Conservation (phyloP, 2,329 filamentous ascomycete genomes). For the Fusarium oxysporum region DNA sequence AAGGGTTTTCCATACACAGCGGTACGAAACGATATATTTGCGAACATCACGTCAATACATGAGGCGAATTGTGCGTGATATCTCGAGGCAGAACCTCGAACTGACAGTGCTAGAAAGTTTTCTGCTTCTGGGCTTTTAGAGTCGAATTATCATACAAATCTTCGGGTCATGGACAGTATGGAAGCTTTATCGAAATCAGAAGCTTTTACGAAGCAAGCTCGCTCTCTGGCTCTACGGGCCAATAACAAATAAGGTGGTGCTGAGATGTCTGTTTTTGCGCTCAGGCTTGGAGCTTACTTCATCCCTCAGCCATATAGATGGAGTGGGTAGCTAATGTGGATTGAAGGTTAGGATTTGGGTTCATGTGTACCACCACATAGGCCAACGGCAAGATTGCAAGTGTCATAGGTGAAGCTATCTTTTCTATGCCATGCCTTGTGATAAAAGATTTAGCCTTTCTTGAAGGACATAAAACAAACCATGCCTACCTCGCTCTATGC, state of each 20-base stretch:
- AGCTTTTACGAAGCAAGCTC: background rate
- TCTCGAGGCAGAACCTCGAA: background rate
- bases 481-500: fast-evolving
- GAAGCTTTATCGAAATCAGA: background rate
- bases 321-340: background rate
- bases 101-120: fast-evolving
- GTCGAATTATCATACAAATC: background rate
- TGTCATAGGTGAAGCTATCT: fast-evolving
- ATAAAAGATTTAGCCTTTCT: background rate
- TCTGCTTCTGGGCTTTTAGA: background rate
- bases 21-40: background rate
- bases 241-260: fast-evolving
- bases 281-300: too few relatives aligned
- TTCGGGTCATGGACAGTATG: background rate
- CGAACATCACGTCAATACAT: background rate
- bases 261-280: background rate
- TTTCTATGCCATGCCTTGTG: fast-evolving
- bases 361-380: background rate
- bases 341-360: background rate
- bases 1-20: background rate
- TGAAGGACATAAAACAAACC: background rate
- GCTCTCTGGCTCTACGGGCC: fast-evolving
- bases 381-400: background rate
- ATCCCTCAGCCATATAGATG: background rate
- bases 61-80: background rate